A percentile compares a stretch with the other conserved stretches of the same genome.
Evolutionary conservation across 768 basidiomycete genomes (phyloP).

Genomic region (Pleurotus cornucopiae): DNA sequence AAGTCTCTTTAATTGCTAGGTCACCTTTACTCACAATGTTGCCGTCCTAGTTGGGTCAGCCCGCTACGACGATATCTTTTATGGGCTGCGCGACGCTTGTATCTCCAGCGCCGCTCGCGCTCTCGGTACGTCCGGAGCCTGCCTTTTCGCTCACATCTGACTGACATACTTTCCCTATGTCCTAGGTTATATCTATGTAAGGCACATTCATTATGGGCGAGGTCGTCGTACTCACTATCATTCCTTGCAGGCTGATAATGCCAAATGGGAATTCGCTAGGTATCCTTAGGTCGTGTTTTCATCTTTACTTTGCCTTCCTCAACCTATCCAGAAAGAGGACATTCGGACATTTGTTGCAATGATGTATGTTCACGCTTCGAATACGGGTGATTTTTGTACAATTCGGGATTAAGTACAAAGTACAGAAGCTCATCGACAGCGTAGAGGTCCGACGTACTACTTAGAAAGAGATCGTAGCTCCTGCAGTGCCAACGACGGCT

Average conservation of each 20-base stretch:
- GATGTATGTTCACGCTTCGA: too few relatives aligned
- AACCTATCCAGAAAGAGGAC: too few relatives aligned
- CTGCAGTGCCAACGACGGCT: slow-evolving; percentile 25
- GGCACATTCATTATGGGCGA: not conserved
- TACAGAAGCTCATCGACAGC: too few relatives aligned
- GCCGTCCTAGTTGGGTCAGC: not conserved
- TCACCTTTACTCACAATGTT: not conserved
- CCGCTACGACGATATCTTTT: not conserved
- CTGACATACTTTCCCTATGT: too few relatives aligned
- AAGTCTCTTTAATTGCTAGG: not conserved
- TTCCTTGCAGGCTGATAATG: not conserved
- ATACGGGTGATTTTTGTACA: too few relatives aligned
- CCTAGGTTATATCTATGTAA: not conserved
- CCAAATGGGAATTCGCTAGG: slow-evolving; percentile 5
- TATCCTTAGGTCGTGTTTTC: not conserved
- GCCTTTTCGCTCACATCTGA: not conserved
- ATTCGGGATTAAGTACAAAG: too few relatives aligned
- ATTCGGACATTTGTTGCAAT: too few relatives aligned
- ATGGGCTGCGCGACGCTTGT: not conserved
- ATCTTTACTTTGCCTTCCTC: too few relatives aligned
- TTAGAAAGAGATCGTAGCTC: slow-evolving; percentile 27
- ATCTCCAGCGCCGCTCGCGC: slow-evolving; percentile 4
- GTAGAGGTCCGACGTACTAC: too few relatives aligned
- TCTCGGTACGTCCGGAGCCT: not conserved
- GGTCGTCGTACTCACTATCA: not conserved